Evolutionary conservation across 306 rosid species (phyloP).

Genomic region (Pachyrhizus erosus): DNA sequence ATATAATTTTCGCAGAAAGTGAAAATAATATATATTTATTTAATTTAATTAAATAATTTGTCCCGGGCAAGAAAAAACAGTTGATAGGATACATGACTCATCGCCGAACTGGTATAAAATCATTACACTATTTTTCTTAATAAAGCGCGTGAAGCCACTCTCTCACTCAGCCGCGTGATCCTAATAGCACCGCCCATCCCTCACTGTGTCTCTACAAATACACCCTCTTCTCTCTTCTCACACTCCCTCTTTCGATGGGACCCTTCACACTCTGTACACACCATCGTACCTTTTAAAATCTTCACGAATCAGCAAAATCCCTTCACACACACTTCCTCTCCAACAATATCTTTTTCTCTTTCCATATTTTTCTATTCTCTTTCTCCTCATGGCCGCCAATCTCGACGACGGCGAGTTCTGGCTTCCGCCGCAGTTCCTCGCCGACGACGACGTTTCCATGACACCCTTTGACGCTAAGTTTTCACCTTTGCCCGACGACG

Average conservation of each 20-base stretch:
- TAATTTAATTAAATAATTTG: not conserved
- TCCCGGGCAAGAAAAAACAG: not conserved
- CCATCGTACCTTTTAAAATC: constrained; percentile 45
- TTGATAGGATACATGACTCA: not conserved
- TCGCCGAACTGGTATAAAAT: not conserved
- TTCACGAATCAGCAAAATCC: constrained; percentile 33
- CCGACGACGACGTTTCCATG: constrained; percentile 50
- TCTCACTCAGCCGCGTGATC: constrained; percentile 5
- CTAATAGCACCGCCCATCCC: not conserved
- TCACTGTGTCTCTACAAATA: constrained; percentile 42
- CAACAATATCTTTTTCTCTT: not conserved
- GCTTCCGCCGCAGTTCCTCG: constrained; percentile 77
- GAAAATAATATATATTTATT: too few relatives aligned
- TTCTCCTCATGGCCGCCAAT: constrained; percentile 54
- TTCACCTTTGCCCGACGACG: not conserved
- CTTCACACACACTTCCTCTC: not conserved
- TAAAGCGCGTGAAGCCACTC: constrained; percentile 5
- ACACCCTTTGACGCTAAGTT: not conserved
- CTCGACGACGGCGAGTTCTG: constrained; percentile 78
- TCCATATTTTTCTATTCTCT: not conserved
- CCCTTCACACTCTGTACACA: constrained; percentile 10
- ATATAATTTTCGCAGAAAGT: too few relatives aligned
- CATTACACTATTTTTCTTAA: not conserved
- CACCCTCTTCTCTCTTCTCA: constrained; percentile 22
- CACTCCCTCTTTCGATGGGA: constrained; percentile 31